phyloP scores from a whole-genome alignment of 352 stramenopile species.

The Globisporangium radiosum region DNA sequence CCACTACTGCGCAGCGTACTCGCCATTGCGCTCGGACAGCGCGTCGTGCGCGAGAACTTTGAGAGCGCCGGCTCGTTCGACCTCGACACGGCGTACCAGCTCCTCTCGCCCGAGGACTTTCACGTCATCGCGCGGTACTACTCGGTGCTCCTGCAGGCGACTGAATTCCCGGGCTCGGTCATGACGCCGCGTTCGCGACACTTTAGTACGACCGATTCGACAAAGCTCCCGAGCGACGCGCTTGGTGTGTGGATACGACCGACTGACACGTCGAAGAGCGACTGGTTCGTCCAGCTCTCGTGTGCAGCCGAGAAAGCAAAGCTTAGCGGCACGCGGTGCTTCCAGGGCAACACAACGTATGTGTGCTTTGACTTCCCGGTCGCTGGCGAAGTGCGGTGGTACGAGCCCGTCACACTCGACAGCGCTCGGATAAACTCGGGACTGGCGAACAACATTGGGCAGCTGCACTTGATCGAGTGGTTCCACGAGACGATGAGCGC shows the following conservation, averaged over 20 bases:
- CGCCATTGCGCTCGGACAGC: conserved; percentile 15
- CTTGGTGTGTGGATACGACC: conserved; percentile 23
- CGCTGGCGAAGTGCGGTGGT: conserved; percentile 14
- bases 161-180: conserved; percentile 22
- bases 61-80: conserved; percentile 18
- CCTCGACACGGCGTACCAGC: conserved; percentile 21
- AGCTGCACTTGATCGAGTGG: conserved; percentile 20
- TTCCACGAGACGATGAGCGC: conserved; percentile 23
- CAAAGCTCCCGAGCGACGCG: conserved; percentile 11
- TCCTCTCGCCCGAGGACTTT: conserved; percentile 23
- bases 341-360: conserved; percentile 16
- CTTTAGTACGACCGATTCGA: conserved; percentile 5
- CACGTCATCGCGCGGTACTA: conserved; percentile 24
- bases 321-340: conserved; percentile 20
- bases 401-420: conserved; percentile 14
- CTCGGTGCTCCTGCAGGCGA: conserved; percentile 25
- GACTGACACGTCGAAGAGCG: conserved; percentile 11
- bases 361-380: conserved; percentile 26
- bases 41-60: conserved; percentile 19
- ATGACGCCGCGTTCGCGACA: conserved; percentile 18
- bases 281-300: conserved; percentile 20
- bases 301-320: conserved; percentile 15
- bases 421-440: conserved; percentile 11
- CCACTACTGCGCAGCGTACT: conserved; percentile 17
- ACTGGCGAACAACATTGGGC: conserved; percentile 20